Percentiles rank a stretch among this genome's conserved stretches.
Conservation (phyloP, 306 rosid species). For the Heteromeles arbutifolia region DNA sequence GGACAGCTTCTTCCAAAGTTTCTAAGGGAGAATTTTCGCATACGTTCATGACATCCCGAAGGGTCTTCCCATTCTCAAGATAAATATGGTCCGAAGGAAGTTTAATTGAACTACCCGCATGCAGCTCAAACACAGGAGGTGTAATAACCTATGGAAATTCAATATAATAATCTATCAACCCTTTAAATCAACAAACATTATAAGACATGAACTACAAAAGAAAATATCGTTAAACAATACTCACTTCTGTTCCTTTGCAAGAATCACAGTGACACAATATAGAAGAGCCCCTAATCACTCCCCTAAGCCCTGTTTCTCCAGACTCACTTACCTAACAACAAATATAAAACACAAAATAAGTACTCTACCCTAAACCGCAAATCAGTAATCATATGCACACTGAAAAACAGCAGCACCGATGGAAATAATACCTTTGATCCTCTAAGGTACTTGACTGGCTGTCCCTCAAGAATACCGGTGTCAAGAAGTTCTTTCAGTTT, state of each 20-base stretch:
- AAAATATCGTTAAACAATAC: conserved; percentile 18
- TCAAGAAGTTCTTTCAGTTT: conserved; percentile 73
- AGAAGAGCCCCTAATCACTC: conserved; percentile 55
- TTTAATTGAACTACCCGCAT: conserved; percentile 80
- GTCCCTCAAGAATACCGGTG: conserved; percentile 77
- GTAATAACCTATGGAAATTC: conserved; percentile 54
- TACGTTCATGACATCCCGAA: conserved; percentile 69
- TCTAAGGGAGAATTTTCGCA: conserved; percentile 38
- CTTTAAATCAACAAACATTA: not conserved
- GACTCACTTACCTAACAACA: conserved; percentile 41
- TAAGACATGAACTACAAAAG: not conserved
- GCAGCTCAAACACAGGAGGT: conserved; percentile 76
- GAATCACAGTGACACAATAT: conserved; percentile 51
- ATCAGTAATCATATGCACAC: not conserved
- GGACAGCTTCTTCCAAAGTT: conserved; percentile 47
- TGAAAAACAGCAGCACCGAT: not conserved
- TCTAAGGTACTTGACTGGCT: conserved; percentile 54
- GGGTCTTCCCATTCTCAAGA: conserved; percentile 62
- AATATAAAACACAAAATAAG: not conserved
- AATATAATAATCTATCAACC: conserved; percentile 4
- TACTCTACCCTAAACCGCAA: not conserved
- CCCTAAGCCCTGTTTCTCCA: conserved; percentile 54
- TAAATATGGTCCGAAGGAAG: conserved; percentile 77
- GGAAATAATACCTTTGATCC: conserved; percentile 53
- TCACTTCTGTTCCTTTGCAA: conserved; percentile 64